A percentile compares a stretch with the other conserved stretches of the same genome.
phyloP scores from a whole-genome alignment of 495 filamentous ascomycete genomes.

The Annulohypoxylon moriforme region DNA sequence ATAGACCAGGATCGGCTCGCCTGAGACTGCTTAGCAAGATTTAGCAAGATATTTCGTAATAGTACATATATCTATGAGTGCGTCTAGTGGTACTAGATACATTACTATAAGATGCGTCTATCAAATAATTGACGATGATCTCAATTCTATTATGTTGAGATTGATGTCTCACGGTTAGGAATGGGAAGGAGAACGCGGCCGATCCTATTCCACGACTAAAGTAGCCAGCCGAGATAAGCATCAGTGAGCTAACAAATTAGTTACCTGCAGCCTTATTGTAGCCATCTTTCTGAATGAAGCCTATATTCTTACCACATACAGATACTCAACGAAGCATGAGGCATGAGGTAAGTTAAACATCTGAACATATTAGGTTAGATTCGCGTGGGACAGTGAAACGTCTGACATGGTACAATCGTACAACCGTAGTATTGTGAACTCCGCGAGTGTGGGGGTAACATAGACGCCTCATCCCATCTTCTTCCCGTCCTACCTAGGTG shows the following conservation, averaged over 20 bases:
- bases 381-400: background rate
- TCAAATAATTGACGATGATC: conserved; percentile 14
- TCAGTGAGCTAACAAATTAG: background rate
- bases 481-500: background rate
- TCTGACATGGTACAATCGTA: background rate
- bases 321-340: background rate
- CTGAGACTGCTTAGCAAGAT: background rate
- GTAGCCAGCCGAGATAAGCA: background rate
- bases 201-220: no score
- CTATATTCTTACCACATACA: background rate
- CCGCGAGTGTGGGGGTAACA: conserved; percentile 14
- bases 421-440: conserved; percentile 5
- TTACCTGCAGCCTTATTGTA: background rate
- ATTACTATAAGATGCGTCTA: background rate
- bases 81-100: background rate
- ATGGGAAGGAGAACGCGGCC: background rate
- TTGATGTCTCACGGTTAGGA: background rate
- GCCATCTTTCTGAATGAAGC: background rate
- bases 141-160: background rate
- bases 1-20: background rate
- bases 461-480: background rate
- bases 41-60: background rate
- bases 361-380: background rate
- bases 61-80: background rate
- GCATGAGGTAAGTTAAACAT: background rate